Conservation (phyloP, 768 basidiomycete genomes). For the Termitomyces sp. region DNA sequence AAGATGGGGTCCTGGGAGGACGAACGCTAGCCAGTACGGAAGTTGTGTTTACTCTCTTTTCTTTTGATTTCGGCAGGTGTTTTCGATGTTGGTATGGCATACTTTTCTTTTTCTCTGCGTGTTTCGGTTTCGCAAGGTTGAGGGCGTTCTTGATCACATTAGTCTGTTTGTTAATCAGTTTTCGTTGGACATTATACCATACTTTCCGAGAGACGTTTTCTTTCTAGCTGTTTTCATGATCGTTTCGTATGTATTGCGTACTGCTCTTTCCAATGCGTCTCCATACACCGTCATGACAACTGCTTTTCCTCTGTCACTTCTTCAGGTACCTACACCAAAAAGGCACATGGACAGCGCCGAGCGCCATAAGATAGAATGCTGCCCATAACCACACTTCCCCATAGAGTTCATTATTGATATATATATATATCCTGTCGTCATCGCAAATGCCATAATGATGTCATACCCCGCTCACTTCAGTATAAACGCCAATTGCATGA, state of each 20-base stretch:
- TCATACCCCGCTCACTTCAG: neutral
- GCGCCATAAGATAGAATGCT: neutral
- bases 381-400: neutral
- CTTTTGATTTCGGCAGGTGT: neutral
- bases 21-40: conserved; percentile 20
- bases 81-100: neutral
- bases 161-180: neutral
- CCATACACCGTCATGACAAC: neutral
- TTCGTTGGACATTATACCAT: neutral
- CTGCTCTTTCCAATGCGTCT: neutral
- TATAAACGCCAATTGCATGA: neutral
- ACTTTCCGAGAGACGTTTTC: neutral
- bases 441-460: conserved; percentile 3
- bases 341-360: neutral
- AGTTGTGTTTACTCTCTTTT: neutral
- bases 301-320: neutral
- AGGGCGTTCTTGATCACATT: neutral
- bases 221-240: neutral
- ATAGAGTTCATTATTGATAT: neutral
- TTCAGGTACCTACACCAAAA: neutral
- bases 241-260: neutral
- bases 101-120: neutral
- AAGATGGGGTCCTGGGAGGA: conserved; percentile 73
- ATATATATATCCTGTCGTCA: conserved; percentile 2
- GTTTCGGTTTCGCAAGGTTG: neutral